Evolutionary conservation across 768 basidiomycete species (phyloP).

Genomic region (Mycena pura): DNA sequence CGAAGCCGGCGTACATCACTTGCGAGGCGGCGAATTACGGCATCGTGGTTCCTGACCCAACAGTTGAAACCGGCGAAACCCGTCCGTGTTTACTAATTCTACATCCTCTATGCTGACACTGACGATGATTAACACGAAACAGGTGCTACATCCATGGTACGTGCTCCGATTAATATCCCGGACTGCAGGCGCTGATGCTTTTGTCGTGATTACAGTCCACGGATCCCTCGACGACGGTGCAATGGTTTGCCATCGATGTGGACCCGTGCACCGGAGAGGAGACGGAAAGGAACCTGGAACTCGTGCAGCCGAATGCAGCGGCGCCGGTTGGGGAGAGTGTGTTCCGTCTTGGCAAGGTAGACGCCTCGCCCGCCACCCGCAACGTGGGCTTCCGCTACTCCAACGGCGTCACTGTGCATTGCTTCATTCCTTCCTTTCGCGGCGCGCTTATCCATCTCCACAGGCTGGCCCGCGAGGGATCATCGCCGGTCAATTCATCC

Average conservation of each 20-base stretch:
- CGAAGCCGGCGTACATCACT: slow-evolving; percentile 25
- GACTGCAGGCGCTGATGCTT: no score
- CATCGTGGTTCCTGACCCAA: background rate
- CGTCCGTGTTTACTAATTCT: no score
- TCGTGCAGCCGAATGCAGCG: background rate
- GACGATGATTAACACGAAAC: no score
- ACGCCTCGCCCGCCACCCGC: slow-evolving; percentile 23
- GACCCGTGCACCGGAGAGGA: slow-evolving; percentile 28
- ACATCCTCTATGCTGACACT: no score
- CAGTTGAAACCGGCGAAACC: background rate
- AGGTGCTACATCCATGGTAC: no score
- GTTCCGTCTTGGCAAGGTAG: slow-evolving; percentile 12
- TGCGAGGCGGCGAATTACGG: slow-evolving; percentile 13
- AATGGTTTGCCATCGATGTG: slow-evolving; percentile 29
- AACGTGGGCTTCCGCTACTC: slow-evolving; percentile 26
- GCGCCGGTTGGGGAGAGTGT: background rate
- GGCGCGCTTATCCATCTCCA: background rate
- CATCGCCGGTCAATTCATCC: slow-evolving; percentile 27
- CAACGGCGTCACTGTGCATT: no score
- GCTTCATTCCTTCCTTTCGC: background rate
- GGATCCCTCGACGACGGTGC: slow-evolving; percentile 9
- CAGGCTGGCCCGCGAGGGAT: slow-evolving; percentile 25
- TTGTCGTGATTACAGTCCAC: no score
- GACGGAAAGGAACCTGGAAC: slow-evolving; percentile 22
- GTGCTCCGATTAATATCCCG: no score